phyloP scores from a whole-genome alignment of 2,329 filamentous ascomycete species.

The Aureobasidium pullulans region DNA sequence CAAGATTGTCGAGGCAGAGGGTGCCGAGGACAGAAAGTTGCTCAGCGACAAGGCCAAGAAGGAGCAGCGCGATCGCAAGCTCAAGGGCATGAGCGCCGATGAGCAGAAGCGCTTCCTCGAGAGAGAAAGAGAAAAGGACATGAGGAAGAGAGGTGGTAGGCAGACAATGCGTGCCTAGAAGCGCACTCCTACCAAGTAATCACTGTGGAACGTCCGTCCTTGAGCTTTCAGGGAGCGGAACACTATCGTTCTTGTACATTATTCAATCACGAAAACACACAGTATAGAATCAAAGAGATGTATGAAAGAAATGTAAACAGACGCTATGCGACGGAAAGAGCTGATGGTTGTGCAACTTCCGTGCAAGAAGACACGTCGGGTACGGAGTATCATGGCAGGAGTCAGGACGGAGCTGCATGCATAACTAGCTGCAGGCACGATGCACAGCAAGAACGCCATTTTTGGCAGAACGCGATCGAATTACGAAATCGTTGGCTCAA shows the following conservation, averaged over 20 bases:
- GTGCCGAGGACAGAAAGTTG: constrained; percentile 52
- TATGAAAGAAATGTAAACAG: background rate
- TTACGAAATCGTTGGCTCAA: background rate
- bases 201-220: background rate
- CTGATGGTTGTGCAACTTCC: too few relatives aligned
- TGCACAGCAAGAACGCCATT: background rate
- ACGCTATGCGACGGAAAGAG: too few relatives aligned
- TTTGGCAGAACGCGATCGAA: background rate
- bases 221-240: background rate
- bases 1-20: constrained; percentile 66
- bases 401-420: background rate
- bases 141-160: constrained; percentile 54
- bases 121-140: constrained; percentile 76
- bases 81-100: constrained; percentile 60
- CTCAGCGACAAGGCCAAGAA: constrained; percentile 60
- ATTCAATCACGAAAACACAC: background rate
- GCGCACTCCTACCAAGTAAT: background rate
- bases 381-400: background rate
- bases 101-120: constrained; percentile 56
- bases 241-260: constrained; percentile 6
- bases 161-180: constrained; percentile 45
- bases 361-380: too few relatives aligned
- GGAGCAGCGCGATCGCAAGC: constrained; percentile 65
- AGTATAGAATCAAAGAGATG: background rate
- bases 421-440: background rate